phyloP scores from a whole-genome alignment of 495 filamentous ascomycete genomes.

The Arthonia radiata region DNA sequence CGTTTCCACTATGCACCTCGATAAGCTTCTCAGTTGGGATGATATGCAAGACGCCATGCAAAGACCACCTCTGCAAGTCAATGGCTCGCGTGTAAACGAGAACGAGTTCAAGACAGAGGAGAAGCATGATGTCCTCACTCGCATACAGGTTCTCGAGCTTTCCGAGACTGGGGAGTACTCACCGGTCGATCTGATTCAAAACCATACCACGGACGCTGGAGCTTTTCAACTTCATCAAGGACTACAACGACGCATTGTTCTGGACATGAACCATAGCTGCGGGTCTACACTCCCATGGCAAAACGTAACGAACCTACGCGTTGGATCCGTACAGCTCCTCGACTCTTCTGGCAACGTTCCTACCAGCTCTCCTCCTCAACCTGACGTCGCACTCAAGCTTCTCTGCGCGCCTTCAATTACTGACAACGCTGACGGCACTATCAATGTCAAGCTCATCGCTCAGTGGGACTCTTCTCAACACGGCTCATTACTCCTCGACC shows the following conservation, averaged over 20 bases:
- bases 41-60: constrained; percentile 67
- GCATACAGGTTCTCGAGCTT: constrained; percentile 70
- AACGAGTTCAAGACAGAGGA: constrained; percentile 82
- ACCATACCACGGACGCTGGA: constrained; percentile 53
- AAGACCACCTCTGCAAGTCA: constrained; percentile 30
- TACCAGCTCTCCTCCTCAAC: constrained; percentile 41
- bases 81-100: constrained; percentile 53
- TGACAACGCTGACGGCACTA: constrained; percentile 72
- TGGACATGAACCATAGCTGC: constrained; percentile 72
- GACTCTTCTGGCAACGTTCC: constrained; percentile 68
- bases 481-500: constrained; percentile 66
- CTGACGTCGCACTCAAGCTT: constrained; percentile 55
- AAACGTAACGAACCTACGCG: constrained; percentile 45
- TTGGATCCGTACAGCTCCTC: constrained; percentile 56
- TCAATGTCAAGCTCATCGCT: constrained; percentile 56
- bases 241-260: constrained; percentile 64
- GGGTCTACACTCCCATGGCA: constrained; percentile 71
- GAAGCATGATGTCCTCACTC: constrained; percentile 74
- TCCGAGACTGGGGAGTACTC: constrained; percentile 75
- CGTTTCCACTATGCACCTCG: constrained; percentile 80
- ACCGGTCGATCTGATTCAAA: constrained; percentile 80
- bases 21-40: constrained; percentile 96
- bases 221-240: constrained; percentile 91
- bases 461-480: constrained; percentile 97
- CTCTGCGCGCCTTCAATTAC: constrained; percentile 48